A percentile compares a stretch with the other conserved stretches of the same genome.
phyloP scores from a whole-genome alignment of 2,329 filamentous ascomycete genomes.

The Hortaea sp. region DNA sequence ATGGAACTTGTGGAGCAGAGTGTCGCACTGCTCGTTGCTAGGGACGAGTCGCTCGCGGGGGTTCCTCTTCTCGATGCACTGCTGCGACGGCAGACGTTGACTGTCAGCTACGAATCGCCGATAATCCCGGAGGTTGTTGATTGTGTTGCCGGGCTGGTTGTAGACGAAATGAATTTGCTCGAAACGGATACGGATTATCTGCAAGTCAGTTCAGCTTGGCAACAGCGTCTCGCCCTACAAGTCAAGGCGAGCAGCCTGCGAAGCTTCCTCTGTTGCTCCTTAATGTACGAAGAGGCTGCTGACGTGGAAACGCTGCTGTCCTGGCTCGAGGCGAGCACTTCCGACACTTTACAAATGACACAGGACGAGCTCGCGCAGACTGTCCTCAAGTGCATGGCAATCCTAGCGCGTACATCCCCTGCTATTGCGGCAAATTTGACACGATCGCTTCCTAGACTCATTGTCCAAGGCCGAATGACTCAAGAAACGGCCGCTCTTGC shows the following conservation, averaged over 20 bases:
- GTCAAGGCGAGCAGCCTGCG: slow-evolving; percentile 76
- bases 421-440: slow-evolving; percentile 65
- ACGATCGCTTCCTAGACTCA: slow-evolving; percentile 70
- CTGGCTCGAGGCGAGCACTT: slow-evolving; percentile 77
- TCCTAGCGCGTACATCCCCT: slow-evolving; percentile 67
- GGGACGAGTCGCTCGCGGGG: slow-evolving; percentile 1
- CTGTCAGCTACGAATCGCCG: too few species aligned
- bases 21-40: slow-evolving; percentile 14
- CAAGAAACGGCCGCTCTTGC: slow-evolving; percentile 63
- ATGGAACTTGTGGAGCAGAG: slow-evolving; percentile 60
- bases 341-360: slow-evolving; percentile 71
- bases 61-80: too few species aligned
- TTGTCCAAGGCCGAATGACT: slow-evolving; percentile 71
- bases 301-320: slow-evolving; percentile 68
- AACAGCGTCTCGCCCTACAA: slow-evolving; percentile 75
- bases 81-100: too few species aligned
- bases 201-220: slow-evolving; percentile 71
- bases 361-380: slow-evolving; percentile 67
- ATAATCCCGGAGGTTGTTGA: too few species aligned
- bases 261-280: slow-evolving; percentile 74
- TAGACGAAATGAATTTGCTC: slow-evolving; percentile 74
- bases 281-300: slow-evolving; percentile 71
- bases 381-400: slow-evolving; percentile 69
- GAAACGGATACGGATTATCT: slow-evolving; percentile 88
- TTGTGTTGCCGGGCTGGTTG: slow-evolving; percentile 59